A percentile compares a stretch with the other conserved stretches of the same genome.
These are phyloP conservation scores for Dichotomocladium elegans DNA, from an alignment of 371 early-diverging fungal species.

Conservation along the genomic window DNA sequence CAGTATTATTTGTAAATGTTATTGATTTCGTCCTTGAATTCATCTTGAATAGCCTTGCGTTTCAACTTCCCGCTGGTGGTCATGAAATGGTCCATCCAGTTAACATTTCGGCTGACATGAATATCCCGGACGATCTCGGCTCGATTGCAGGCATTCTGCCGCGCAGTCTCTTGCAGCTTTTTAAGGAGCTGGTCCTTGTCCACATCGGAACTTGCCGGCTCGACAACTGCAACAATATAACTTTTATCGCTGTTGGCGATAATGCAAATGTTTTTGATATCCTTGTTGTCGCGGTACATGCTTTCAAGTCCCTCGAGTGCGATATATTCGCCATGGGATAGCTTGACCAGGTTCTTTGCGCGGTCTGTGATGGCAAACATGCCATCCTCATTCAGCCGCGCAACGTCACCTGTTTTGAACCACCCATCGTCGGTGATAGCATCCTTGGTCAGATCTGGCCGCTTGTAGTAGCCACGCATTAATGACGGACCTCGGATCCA, in stretches of 20 bases:
- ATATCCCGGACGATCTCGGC: slow-evolving; percentile 49
- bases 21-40: slow-evolving; percentile 43
- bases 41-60: slow-evolving; percentile 49
- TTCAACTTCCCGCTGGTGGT: slow-evolving; percentile 60
- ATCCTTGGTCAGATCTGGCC: slow-evolving; percentile 73
- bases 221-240: slow-evolving; percentile 65
- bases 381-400: slow-evolving; percentile 70
- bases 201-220: slow-evolving; percentile 45
- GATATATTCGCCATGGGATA: slow-evolving; percentile 90
- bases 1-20: slow-evolving; percentile 34
- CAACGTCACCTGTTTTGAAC: slow-evolving; percentile 97
- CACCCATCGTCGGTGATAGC: slow-evolving; percentile 84
- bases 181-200: slow-evolving; percentile 43
- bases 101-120: slow-evolving; percentile 33
- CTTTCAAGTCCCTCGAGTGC: slow-evolving; percentile 94
- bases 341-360: slow-evolving; percentile 88
- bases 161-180: slow-evolving; percentile 43
- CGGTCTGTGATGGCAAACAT: slow-evolving; percentile 74
- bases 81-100: slow-evolving; percentile 51
- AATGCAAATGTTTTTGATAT: slow-evolving; percentile 79
- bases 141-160: slow-evolving; percentile 37
- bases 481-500: slow-evolving; percentile 89
- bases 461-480: slow-evolving; percentile 86
- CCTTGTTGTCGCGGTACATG: slow-evolving; percentile 65
- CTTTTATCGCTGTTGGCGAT: slow-evolving; percentile 68